A percentile compares a stretch with the other conserved stretches of the same genome.
phyloP scores from a whole-genome alignment of 352 stramenopile genomes.

The Phytopythium delawarense region DNA sequence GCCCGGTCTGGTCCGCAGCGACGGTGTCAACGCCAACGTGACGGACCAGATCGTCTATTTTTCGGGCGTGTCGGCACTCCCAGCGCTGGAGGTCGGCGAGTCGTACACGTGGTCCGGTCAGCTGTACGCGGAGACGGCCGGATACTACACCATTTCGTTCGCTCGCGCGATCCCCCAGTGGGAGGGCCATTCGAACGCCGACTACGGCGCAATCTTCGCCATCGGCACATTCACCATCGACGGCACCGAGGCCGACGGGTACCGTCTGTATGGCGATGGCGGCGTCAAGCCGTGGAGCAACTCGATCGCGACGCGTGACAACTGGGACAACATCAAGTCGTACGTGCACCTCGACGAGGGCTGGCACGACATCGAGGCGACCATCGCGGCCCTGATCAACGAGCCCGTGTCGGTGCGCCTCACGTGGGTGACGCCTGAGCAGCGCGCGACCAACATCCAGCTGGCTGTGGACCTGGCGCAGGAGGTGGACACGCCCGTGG shows the following conservation, averaged over 20 bases:
- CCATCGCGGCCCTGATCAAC: slow-evolving; percentile 20
- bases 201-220: slow-evolving; percentile 20
- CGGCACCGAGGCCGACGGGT: slow-evolving; percentile 17
- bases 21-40: slow-evolving; percentile 11
- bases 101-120: slow-evolving; percentile 29
- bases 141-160: slow-evolving; percentile 28
- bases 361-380: slow-evolving; percentile 22
- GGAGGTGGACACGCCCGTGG: slow-evolving; percentile 23
- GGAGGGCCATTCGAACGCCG: slow-evolving; percentile 22
- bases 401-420: slow-evolving; percentile 25
- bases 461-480: slow-evolving; percentile 22
- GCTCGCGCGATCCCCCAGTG: slow-evolving; percentile 21
- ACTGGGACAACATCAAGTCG: slow-evolving; percentile 30
- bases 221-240: slow-evolving; percentile 19
- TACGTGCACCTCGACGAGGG: slow-evolving; percentile 22
- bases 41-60: slow-evolving; percentile 25
- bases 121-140: slow-evolving; percentile 19
- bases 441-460: slow-evolving; percentile 28
- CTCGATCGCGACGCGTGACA: slow-evolving; percentile 25
- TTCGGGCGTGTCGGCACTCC: slow-evolving; percentile 18
- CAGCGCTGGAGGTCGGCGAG: slow-evolving; percentile 1
- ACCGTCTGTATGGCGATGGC: slow-evolving; percentile 20
- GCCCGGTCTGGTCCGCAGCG: slow-evolving; percentile 18
- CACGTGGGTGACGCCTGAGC: slow-evolving; percentile 23
- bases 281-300: slow-evolving; percentile 28